Evolutionary conservation across 345 rosid genomes (phyloP).

Genomic region (Citropsis articulata): DNA sequence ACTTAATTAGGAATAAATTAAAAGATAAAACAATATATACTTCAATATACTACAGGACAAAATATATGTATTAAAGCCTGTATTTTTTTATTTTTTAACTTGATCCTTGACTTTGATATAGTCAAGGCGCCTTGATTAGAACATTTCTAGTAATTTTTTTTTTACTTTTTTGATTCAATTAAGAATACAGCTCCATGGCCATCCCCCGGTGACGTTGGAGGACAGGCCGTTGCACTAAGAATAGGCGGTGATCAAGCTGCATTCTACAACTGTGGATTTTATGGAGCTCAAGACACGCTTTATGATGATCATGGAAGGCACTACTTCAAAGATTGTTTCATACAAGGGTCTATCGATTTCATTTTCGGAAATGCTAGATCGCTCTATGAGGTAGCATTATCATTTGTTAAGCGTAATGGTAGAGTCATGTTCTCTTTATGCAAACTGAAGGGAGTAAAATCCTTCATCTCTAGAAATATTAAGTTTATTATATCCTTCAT

Average conservation of each 20-base stretch:
- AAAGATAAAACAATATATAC: no score
- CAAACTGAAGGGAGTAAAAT: no score
- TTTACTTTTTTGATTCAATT: not conserved
- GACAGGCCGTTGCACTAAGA: slow-evolving; percentile 82
- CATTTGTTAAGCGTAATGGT: no score
- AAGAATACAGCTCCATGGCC: slow-evolving; percentile 74
- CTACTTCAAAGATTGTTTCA: slow-evolving; percentile 66
- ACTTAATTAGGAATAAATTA: rapidly evolving
- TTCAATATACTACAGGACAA: rapidly evolving
- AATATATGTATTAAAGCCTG: rapidly evolving
- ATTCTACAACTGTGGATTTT: slow-evolving; percentile 78
- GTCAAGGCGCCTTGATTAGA: rapidly evolving
- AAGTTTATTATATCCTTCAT: no score
- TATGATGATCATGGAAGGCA: slow-evolving; percentile 72
- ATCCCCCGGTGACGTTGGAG: slow-evolving; percentile 62
- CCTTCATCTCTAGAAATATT: no score
- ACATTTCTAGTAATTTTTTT: rapidly evolving
- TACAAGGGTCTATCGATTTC: slow-evolving; percentile 86
- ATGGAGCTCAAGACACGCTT: slow-evolving; percentile 89
- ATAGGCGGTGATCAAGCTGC: slow-evolving; percentile 76
- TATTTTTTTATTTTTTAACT: no score
- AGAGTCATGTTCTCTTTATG: no score
- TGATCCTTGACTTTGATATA: no score
- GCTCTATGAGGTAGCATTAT: slow-evolving; percentile 44
- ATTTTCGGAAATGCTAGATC: slow-evolving; percentile 76